Base-by-base conservation (phyloP, 2,329 filamentous ascomycete genomes). In the Nakataea oryzae region DNA sequence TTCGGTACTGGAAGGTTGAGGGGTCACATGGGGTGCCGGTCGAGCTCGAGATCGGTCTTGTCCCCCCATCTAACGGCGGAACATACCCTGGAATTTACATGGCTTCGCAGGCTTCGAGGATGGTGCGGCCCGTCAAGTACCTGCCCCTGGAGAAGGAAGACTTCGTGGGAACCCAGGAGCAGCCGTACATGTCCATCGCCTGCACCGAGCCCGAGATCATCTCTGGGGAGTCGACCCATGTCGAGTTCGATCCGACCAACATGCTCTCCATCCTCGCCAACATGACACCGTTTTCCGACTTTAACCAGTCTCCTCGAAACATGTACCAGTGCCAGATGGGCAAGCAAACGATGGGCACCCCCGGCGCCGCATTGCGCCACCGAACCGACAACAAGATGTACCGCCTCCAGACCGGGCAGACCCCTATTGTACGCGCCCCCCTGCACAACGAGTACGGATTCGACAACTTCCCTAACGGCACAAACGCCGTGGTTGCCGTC, bases 251-350 rank as follows among this genome's bases (percentile, higher is more conserved):
- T 63, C 93, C 95, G 1, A 99, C 95, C 34, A 95, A 97, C 75
- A 97, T 99, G 67, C 85, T 99, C 29, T 97, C 93, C 9, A 97
- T 99, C 66, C 83, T 99, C 60, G 95, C 95, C 70, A 97, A 97
- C 76, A 96, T 97, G 88, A 99, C 95, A 0, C 95, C 95, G 3
- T 99, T 99, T 77, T 97, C 93, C 58, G 91, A 99, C 73, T 96
- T 96, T 78, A 99, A 99, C 76, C 95, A 99, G 75, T 97, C 93
- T 17, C 95, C 95, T 1, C 84, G 95, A 83, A 99, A 99, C 77
- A 97, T 97, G 93, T 99, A 97, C 74, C 91, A 96, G 73, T 97
- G 93, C 78, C 95, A 97, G 81, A 97, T 97, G 95, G 92, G 91
- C 78, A 99, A 99, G 74, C 95, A 99, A 78, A 93, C 93, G 0